A percentile compares a stretch with the other conserved stretches of the same genome.
phyloP scores from a whole-genome alignment of 108 stramenopile genomes.

The Craspedostauros australis region DNA sequence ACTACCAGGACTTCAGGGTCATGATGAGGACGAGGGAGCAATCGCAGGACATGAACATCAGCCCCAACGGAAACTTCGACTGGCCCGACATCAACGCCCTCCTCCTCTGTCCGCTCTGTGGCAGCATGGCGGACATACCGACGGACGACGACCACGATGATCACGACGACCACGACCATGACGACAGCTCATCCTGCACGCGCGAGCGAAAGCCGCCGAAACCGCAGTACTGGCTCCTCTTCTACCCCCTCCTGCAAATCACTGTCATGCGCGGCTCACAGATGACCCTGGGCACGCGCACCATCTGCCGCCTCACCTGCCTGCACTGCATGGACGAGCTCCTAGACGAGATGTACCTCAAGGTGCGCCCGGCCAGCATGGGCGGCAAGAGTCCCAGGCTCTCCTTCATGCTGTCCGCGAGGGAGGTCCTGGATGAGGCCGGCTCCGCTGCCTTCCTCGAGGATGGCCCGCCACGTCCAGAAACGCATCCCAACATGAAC shows the following conservation, averaged over 20 bases:
- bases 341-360: conserved; percentile 29
- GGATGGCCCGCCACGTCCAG: conserved; percentile 47
- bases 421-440: conserved; percentile 38
- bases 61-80: conserved; percentile 50
- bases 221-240: conserved; percentile 64
- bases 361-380: conserved; percentile 26
- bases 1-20: conserved; percentile 55
- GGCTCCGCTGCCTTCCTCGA: conserved; percentile 50
- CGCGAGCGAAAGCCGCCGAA: too few species aligned
- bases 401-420: conserved; percentile 45
- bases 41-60: conserved; percentile 41
- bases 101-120: conserved; percentile 51
- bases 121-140: conserved; percentile 29
- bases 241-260: conserved; percentile 54
- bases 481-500: conserved; percentile 36
- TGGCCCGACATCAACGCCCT: conserved; percentile 53
- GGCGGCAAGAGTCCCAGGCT: conserved; percentile 11
- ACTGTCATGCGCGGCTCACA: conserved; percentile 42
- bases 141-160: conserved; percentile 27
- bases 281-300: conserved; percentile 44
- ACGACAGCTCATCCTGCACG: too few species aligned
- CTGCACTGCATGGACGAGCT: conserved; percentile 57
- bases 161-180: too few species aligned
- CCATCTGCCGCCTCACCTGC: conserved; percentile 52
- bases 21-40: conserved; percentile 64